These are phyloP conservation scores for Aspergillus thermomutatus DNA, from an alignment of 2,329 filamentous ascomycete genomes.

Conservation along the genomic window DNA sequence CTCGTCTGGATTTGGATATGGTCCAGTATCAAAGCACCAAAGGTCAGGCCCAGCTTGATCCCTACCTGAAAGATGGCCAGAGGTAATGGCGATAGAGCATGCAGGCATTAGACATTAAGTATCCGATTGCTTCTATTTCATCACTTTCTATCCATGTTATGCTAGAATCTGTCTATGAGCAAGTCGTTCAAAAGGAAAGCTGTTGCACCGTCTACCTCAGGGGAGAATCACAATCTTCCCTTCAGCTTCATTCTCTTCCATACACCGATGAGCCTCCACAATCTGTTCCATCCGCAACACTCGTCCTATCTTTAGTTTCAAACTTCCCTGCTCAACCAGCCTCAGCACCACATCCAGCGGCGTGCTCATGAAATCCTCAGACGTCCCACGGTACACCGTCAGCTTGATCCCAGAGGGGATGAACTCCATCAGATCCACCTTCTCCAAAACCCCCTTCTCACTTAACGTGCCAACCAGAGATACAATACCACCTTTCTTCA, in stretches of 20 bases:
- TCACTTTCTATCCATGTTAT: not conserved
- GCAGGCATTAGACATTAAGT: too few relatives aligned
- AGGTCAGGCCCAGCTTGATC: too few relatives aligned
- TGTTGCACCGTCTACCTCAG: not conserved
- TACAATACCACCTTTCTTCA: constrained; percentile 38
- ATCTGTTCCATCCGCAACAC: constrained; percentile 45
- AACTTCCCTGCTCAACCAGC: constrained; percentile 36
- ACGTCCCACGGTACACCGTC: constrained; percentile 40
- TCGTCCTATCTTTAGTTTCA: constrained; percentile 43
- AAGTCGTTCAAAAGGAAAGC: not conserved
- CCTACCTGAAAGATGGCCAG: too few relatives aligned
- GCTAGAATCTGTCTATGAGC: not conserved
- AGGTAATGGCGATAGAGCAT: too few relatives aligned
- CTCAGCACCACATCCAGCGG: constrained; percentile 40
- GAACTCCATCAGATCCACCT: constrained; percentile 42
- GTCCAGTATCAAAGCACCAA: too few relatives aligned
- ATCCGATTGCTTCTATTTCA: not conserved
- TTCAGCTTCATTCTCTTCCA: constrained; percentile 44
- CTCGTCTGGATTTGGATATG: too few relatives aligned
- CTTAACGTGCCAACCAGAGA: constrained; percentile 49
- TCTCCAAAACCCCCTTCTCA: constrained; percentile 39
- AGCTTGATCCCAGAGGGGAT: constrained; percentile 41
- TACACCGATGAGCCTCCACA: constrained; percentile 44
- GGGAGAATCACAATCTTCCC: constrained; percentile 46
- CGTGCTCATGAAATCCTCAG: constrained; percentile 40